phyloP scores from a whole-genome alignment of 345 rosid species.

The Eutrema yunnanense region DNA sequence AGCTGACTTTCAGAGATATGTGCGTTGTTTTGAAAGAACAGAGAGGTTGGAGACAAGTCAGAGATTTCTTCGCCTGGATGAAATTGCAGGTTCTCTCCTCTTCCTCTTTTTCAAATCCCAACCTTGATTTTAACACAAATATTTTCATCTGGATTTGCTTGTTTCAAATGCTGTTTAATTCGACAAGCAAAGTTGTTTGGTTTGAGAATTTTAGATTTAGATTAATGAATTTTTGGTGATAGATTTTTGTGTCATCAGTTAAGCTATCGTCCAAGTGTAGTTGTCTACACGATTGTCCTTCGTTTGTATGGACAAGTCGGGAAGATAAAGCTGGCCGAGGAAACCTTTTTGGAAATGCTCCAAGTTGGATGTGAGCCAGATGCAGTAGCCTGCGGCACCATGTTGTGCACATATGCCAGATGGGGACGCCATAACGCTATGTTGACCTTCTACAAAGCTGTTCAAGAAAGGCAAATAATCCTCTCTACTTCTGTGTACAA shows the following conservation, averaged over 20 bases:
- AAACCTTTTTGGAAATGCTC: slow-evolving; percentile 88
- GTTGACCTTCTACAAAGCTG: slow-evolving; percentile 68
- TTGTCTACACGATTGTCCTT: slow-evolving; percentile 69
- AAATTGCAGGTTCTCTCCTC: slow-evolving; percentile 58
- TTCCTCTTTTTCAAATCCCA: not conserved
- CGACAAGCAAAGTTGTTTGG: not conserved
- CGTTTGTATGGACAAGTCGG: slow-evolving; percentile 85
- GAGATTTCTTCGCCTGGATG: slow-evolving; percentile 89
- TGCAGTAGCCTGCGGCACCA: slow-evolving; percentile 89
- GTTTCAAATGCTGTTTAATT: not conserved
- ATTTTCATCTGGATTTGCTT: too few relatives aligned
- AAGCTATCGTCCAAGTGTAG: slow-evolving; percentile 67
- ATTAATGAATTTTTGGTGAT: slow-evolving; percentile 30
- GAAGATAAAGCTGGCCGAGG: slow-evolving; percentile 79
- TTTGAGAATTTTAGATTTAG: not conserved
- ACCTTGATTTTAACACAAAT: not conserved
- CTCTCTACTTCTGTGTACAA: slow-evolving; percentile 72
- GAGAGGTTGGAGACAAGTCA: slow-evolving; percentile 74
- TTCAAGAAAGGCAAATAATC: slow-evolving; percentile 52
- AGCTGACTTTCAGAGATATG: slow-evolving; percentile 78
- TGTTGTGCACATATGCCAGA: slow-evolving; percentile 89
- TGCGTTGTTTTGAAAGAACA: slow-evolving; percentile 88
- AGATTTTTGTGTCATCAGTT: slow-evolving; percentile 61
- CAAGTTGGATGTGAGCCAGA: slow-evolving; percentile 88
- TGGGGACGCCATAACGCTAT: slow-evolving; percentile 88